Percentiles rank a stretch among this genome's conserved stretches.
These are phyloP conservation scores for Talaromyces ruber DNA, from an alignment of 495 filamentous ascomycete genomes.

Conservation along the genomic window DNA sequence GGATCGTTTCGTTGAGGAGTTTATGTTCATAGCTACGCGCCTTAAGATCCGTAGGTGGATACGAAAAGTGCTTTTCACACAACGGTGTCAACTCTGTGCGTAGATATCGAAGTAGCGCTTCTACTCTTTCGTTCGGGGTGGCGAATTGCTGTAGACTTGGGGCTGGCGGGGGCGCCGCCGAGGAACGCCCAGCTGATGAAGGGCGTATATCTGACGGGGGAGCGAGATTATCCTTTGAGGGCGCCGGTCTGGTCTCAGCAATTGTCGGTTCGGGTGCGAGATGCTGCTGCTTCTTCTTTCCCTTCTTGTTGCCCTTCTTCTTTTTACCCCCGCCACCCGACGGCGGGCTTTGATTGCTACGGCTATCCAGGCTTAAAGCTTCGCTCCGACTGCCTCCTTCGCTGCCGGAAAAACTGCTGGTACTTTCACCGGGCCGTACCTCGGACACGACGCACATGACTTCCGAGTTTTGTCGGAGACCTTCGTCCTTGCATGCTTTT, in stretches of 20 bases:
- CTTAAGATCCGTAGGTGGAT: constrained; percentile 62
- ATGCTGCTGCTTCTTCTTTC: constrained; percentile 27
- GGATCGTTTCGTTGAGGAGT: constrained; percentile 71
- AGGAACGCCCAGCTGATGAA: constrained; percentile 12
- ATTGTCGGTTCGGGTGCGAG: constrained; percentile 12
- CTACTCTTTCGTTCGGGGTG: constrained; percentile 61
- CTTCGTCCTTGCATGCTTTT: constrained; percentile 60
- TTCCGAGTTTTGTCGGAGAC: constrained; percentile 73
- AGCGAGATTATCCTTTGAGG: constrained; percentile 5
- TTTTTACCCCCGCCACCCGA: constrained; percentile 12
- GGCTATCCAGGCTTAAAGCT: constrained; percentile 6
- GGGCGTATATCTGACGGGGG: constrained; percentile 13
- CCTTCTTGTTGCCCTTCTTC: constrained; percentile 33
- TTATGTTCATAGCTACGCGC: constrained; percentile 70
- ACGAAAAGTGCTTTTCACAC: constrained; percentile 51
- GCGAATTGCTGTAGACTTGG: constrained; percentile 28
- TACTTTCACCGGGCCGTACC: constrained; percentile 37
- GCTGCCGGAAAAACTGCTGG: constrained; percentile 37
- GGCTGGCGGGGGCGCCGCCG: constrained; percentile 18
- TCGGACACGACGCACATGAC: constrained; percentile 55
- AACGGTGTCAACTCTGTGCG: constrained; percentile 56
- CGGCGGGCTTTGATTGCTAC: constrained; percentile 11
- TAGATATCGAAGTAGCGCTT: constrained; percentile 58
- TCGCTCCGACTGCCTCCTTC: constrained; percentile 23
- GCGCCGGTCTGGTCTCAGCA: constrained; percentile 5